These are phyloP conservation scores for Mycena vulgaris DNA, from an alignment of 768 basidiomycete genomes.

Conservation along the genomic window DNA sequence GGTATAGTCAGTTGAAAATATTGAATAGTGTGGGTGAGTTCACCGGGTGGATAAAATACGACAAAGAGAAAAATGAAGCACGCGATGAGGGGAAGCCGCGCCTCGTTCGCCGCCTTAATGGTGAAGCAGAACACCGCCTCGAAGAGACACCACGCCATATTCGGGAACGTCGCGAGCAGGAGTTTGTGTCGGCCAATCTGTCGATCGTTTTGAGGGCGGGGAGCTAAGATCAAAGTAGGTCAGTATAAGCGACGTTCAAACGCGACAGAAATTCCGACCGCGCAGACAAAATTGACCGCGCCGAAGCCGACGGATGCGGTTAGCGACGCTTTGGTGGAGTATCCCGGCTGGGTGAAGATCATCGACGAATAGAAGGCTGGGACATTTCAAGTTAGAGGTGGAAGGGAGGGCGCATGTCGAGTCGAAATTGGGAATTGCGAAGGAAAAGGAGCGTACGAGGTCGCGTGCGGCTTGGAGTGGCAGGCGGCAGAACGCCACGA, in stretches of 20 bases:
- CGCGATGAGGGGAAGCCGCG: neutral
- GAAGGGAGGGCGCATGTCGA: neutral
- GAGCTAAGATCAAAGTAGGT: neutral
- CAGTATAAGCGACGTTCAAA: neutral
- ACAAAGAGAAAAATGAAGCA: neutral
- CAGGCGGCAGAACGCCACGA: slow-evolving; percentile 52
- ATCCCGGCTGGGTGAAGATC: neutral
- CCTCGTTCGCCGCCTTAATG: neutral
- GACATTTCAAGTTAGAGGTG: neutral
- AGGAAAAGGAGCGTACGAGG: no score
- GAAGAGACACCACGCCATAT: neutral
- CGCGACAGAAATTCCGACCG: neutral
- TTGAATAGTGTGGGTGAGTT: no score
- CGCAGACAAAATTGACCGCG: neutral
- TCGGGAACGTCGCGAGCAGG: neutral
- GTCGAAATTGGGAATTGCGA: no score
- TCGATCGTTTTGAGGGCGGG: neutral
- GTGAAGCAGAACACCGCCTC: neutral
- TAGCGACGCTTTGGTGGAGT: neutral
- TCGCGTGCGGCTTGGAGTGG: no score
- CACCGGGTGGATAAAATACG: neutral
- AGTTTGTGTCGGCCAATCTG: neutral
- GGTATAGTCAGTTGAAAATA: no score
- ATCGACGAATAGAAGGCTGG: neutral
- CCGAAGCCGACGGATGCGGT: neutral